phyloP scores from a whole-genome alignment of 305 asterid species.

The Vinca major region DNA sequence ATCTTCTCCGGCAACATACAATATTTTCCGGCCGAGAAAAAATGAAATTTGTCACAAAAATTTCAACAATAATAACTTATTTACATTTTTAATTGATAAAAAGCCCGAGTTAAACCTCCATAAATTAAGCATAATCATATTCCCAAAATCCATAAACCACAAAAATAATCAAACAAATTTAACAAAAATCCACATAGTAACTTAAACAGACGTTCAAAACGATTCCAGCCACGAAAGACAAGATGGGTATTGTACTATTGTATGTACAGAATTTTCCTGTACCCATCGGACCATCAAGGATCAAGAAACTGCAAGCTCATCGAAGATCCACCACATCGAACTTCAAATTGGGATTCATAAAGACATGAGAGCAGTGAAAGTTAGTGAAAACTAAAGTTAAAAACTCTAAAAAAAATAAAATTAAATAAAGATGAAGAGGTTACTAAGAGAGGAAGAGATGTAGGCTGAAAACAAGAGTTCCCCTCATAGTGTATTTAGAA shows the following conservation, averaged over 20 bases:
- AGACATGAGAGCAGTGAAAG: constrained; percentile 70
- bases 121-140: no score
- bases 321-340: constrained; percentile 88
- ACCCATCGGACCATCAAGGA: not conserved
- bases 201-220: no score
- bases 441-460: not conserved
- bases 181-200: no score
- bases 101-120: no score
- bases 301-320: constrained; percentile 22
- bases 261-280: not conserved
- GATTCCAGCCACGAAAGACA: no score
- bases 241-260: not conserved
- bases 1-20: no score
- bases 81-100: no score
- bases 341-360: constrained; percentile 59
- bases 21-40: no score
- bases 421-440: not conserved
- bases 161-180: no score
- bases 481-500: not conserved
- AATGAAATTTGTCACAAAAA: no score
- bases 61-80: no score
- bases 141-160: no score
- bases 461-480: not conserved
- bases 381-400: not conserved
- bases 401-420: not conserved